Percentiles rank a stretch among this genome's conserved stretches.
Evolutionary conservation across 192 early-diverging fungal genomes (phyloP).

Genomic region (Chytriomyces sp.): DNA sequence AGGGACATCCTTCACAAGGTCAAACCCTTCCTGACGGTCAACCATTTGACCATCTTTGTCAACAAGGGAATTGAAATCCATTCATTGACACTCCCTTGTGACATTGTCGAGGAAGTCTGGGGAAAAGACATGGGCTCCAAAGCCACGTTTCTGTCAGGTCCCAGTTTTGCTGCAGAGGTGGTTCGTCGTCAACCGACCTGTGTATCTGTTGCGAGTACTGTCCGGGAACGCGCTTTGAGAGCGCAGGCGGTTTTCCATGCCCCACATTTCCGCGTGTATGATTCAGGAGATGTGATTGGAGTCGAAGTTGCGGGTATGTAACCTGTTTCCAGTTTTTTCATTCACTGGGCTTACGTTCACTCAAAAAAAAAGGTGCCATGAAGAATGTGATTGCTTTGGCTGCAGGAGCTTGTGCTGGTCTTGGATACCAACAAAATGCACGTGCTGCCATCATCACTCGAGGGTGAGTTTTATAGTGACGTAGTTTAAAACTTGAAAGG

Average conservation of each 20-base stretch:
- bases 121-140: slow-evolving; percentile 41
- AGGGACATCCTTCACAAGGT: slow-evolving; percentile 42
- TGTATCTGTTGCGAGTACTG: slow-evolving; percentile 49
- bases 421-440: slow-evolving; percentile 57
- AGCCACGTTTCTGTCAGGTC: slow-evolving; percentile 57
- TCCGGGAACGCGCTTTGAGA: slow-evolving; percentile 38
- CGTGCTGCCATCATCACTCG: slow-evolving; percentile 59
- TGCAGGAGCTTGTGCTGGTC: slow-evolving; percentile 51
- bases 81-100: slow-evolving; percentile 45
- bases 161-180: slow-evolving; percentile 58
- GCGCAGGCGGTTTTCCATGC: slow-evolving; percentile 57
- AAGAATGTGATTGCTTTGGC: slow-evolving; percentile 64
- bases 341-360: neutral
- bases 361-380: slow-evolving; percentile 46
- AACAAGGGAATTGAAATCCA: slow-evolving; percentile 63
- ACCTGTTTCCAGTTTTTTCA: neutral
- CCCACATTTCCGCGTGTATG: slow-evolving; percentile 58
- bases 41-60: slow-evolving; percentile 58
- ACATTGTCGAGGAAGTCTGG: slow-evolving; percentile 50
- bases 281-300: slow-evolving; percentile 49
- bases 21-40: slow-evolving; percentile 39
- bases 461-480: slow-evolving; percentile 26
- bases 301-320: slow-evolving; percentile 49
- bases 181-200: slow-evolving; percentile 52
- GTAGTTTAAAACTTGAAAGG: neutral